Evolutionary conservation across 495 filamentous ascomycete species (phyloP).

Genomic region (Penicillium herquei): DNA sequence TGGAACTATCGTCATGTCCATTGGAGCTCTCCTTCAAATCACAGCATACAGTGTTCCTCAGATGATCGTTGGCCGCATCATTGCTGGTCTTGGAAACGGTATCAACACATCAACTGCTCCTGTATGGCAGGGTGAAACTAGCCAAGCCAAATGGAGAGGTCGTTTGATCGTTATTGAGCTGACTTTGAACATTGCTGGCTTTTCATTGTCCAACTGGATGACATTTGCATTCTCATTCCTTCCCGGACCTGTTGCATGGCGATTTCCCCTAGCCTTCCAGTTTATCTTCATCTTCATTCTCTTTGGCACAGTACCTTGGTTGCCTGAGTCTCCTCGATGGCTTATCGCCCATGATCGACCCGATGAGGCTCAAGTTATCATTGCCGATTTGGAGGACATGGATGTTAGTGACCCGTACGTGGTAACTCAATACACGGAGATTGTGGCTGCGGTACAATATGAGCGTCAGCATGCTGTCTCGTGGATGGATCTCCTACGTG

Average conservation of each 20-base stretch:
- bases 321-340: conserved; percentile 48
- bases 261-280: conserved; percentile 48
- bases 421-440: conserved; percentile 35
- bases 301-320: conserved; percentile 41
- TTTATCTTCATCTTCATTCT: conserved; percentile 48
- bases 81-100: background rate
- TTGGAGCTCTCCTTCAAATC: conserved; percentile 57
- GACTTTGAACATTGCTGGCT: conserved; percentile 52
- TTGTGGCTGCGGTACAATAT: conserved; percentile 17
- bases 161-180: conserved; percentile 56
- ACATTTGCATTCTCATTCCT: conserved; percentile 32
- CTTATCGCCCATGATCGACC: conserved; percentile 37
- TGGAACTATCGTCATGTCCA: conserved; percentile 52
- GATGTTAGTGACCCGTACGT: conserved; percentile 40
- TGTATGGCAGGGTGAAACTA: conserved; percentile 59
- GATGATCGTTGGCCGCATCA: conserved; percentile 57
- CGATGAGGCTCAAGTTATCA: conserved; percentile 40
- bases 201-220: conserved; percentile 16
- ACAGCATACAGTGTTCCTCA: conserved; percentile 49
- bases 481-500: conserved; percentile 14
- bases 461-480: conserved; percentile 6
- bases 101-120: conserved; percentile 45
- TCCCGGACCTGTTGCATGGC: conserved; percentile 39
- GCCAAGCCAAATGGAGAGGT: conserved; percentile 53
- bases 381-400: conserved; percentile 43